Base-by-base conservation (phyloP, 148 eudicot genomes). In the Vaccinium darrowii region DNA sequence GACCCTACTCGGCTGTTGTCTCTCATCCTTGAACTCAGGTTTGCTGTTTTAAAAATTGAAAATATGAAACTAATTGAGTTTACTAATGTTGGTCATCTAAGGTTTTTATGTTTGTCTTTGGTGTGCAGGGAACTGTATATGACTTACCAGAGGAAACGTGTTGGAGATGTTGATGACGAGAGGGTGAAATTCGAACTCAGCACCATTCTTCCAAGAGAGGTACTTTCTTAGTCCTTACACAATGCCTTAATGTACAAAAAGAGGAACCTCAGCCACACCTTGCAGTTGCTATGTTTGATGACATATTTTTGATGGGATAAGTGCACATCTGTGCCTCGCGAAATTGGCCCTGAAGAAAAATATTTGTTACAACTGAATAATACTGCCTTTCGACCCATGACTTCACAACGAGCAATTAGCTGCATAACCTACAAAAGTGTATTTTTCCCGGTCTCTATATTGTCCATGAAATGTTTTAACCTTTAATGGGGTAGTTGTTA, bases 1-100 rank as follows among this genome's bases (percentile, higher is more conserved):
- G 97, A 96, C 84, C 97, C 94, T 47, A 87, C 95, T 78, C 89
- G 90, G 76, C 88, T 96, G 43, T 63, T 94, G 86, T 90, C 93
- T 84, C 90, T 96, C 78, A 88, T 96, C 84, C 90, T 92, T 81
- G 91, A 93, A 86, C 96, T 96, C 19, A 92, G 99, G 99, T 96
- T 82, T 78, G 60, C 19, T 25, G 1, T 25, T 12, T 69, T 69
- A 5, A 12, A 12, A 30, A 27, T 14, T 3, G 39, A 27, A 69
- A 69, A 21, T n/a, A 3, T 43, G 47, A 43, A 43, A 19, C 15
- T 53, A 18, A 36, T 43, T 76, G 5, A 9, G 13, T 49, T 51
- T 63, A 27, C 50, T 39, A 21, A 51, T 19, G 72, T 21, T 79
- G 39, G 78, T 79, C 53, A 12, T 11, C 75, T 69, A 13, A 19